Conservation (phyloP, 306 rosid genomes). For the Elaeagnus macrophylla region DNA sequence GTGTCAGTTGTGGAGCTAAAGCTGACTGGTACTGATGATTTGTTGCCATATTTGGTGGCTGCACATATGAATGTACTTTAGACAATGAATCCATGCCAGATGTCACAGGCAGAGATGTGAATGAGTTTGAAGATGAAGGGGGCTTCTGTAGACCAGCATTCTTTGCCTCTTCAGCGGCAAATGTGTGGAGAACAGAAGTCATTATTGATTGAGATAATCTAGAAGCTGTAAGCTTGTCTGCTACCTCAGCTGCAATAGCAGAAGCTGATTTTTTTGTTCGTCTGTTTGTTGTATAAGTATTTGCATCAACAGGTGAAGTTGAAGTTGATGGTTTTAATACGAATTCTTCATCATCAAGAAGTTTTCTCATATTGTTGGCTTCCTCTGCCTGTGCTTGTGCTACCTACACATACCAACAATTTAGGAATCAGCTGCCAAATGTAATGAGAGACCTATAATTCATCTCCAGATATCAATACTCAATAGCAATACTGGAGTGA, state of each 20-base stretch:
- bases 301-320: slow-evolving; percentile 26
- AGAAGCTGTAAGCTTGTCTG: slow-evolving; percentile 91
- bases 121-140: slow-evolving; percentile 19
- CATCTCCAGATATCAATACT: background rate
- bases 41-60: slow-evolving; percentile 32
- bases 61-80: slow-evolving; percentile 41
- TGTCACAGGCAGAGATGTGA: slow-evolving; percentile 17
- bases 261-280: slow-evolving; percentile 61
- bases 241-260: slow-evolving; percentile 84
- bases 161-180: slow-evolving; percentile 92
- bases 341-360: slow-evolving; percentile 56
- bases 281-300: slow-evolving; percentile 33
- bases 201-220: slow-evolving; percentile 84
- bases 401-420: slow-evolving; percentile 35
- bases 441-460: background rate
- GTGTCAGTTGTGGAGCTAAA: slow-evolving; percentile 38
- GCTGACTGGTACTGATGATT: slow-evolving; percentile 66
- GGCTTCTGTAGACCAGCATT: slow-evolving; percentile 40
- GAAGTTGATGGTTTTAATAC: slow-evolving; percentile 35
- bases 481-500: too few species aligned
- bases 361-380: slow-evolving; percentile 62
- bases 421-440: background rate
- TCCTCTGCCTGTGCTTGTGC: slow-evolving; percentile 87
- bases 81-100: slow-evolving; percentile 30
- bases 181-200: slow-evolving; percentile 79